phyloP scores from a whole-genome alignment of 306 rosid species.

The Canavalia gladiata region DNA sequence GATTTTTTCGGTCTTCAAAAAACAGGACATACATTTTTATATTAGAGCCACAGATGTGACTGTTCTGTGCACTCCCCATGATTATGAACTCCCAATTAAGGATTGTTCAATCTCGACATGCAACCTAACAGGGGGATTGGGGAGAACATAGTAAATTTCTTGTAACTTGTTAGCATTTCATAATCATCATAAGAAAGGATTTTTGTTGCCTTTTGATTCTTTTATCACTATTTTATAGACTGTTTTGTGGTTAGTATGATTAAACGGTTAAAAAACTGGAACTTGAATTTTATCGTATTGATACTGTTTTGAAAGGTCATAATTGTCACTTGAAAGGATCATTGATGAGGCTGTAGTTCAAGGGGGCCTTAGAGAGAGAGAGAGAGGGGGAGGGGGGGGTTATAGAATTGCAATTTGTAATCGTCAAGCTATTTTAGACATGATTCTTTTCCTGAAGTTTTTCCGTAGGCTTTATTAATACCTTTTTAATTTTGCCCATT shows the following conservation, averaged over 20 bases:
- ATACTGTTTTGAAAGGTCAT: neutral
- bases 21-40: slow-evolving; percentile 7
- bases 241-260: neutral
- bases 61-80: neutral
- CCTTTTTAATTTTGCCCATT: no score
- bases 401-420: no score
- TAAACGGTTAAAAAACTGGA: neutral
- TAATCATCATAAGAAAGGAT: neutral
- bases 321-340: neutral
- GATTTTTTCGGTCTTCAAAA: neutral
- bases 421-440: no score
- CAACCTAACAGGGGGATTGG: neutral
- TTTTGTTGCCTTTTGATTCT: neutral
- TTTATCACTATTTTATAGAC: neutral
- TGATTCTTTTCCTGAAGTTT: no score
- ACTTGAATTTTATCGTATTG: neutral
- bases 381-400: no score
- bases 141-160: neutral
- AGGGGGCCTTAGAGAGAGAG: no score
- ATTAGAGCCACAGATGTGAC: neutral
- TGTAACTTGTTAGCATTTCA: neutral
- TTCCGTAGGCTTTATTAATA: no score
- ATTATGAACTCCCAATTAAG: neutral
- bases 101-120: neutral
- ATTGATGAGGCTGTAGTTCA: no score